These are phyloP conservation scores for Inga laurina DNA, from an alignment of 306 rosid genomes.

Conservation along the genomic window DNA sequence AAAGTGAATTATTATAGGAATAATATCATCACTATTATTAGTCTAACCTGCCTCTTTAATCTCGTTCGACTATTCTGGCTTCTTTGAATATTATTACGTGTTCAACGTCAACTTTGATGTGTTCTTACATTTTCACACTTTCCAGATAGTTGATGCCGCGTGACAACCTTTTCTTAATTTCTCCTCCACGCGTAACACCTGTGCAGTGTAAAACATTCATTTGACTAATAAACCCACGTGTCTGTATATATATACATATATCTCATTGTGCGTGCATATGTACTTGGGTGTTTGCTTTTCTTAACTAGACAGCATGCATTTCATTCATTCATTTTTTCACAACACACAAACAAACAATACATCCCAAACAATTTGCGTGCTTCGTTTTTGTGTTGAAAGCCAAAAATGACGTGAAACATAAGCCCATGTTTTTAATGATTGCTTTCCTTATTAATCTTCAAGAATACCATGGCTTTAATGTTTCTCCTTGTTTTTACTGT, in stretches of 20 bases:
- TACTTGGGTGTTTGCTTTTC: no score
- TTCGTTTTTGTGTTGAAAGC: neutral
- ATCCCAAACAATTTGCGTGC: neutral
- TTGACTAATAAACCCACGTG: neutral
- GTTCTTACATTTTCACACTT: neutral
- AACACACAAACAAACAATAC: no score
- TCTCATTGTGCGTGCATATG: neutral
- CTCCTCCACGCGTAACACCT: neutral
- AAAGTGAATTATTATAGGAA: no score
- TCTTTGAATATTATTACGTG: neutral
- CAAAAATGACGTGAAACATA: no score
- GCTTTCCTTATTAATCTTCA: no score
- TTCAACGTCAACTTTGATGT: neutral
- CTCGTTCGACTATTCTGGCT: neutral
- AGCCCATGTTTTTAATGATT: no score
- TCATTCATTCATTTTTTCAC: neutral
- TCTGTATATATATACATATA: no score
- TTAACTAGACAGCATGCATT: no score
- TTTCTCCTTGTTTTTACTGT: neutral
- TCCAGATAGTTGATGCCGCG: neutral
- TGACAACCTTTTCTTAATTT: neutral
- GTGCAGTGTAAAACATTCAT: neutral
- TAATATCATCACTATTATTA: neutral
- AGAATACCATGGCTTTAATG: neutral
- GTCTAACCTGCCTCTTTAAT: neutral